phyloP scores from a whole-genome alignment of 768 basidiomycete species.

The Boletus huronensis region DNA sequence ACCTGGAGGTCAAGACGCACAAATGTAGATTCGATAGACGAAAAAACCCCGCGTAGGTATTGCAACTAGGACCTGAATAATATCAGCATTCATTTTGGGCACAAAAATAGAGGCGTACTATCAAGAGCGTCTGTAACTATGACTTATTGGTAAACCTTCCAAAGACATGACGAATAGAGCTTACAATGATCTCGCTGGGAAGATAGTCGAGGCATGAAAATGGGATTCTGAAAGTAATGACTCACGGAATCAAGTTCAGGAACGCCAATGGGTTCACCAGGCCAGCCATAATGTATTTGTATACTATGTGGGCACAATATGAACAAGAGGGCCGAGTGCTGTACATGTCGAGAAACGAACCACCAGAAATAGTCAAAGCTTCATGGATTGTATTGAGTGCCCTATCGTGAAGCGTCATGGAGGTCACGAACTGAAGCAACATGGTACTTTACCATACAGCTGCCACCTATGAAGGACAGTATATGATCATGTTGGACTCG shows the following conservation, averaged over 20 bases:
- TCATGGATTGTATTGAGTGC: slow-evolving; percentile 12
- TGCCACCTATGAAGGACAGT: slow-evolving; percentile 2
- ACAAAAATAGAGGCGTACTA: not conserved
- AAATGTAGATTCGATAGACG: slow-evolving; percentile 9
- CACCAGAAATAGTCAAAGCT: slow-evolving; percentile 1
- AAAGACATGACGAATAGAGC: not conserved
- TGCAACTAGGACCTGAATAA: slow-evolving; percentile 1
- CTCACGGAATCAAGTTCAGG: not conserved
- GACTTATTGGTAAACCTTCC: not conserved
- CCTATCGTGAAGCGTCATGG: slow-evolving; percentile 1
- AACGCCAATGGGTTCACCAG: not conserved
- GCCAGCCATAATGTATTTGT: slow-evolving; percentile 5
- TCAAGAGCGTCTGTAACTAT: slow-evolving; percentile 8
- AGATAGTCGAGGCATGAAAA: not conserved
- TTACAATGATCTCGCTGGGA: slow-evolving; percentile 7
- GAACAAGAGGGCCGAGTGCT: not conserved
- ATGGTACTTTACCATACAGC: slow-evolving; percentile 2
- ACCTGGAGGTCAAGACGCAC: not conserved
- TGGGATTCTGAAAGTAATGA: not conserved
- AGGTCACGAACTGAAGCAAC: not conserved
- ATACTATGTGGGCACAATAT: not conserved
- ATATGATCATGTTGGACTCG: not conserved
- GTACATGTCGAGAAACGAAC: slow-evolving; percentile 1
- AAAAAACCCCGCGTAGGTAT: slow-evolving; percentile 9
- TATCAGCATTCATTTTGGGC: not conserved